Base-by-base conservation (phyloP, 1,139 yeast genomes). In the Lodderomyces metapsilosis region DNA sequence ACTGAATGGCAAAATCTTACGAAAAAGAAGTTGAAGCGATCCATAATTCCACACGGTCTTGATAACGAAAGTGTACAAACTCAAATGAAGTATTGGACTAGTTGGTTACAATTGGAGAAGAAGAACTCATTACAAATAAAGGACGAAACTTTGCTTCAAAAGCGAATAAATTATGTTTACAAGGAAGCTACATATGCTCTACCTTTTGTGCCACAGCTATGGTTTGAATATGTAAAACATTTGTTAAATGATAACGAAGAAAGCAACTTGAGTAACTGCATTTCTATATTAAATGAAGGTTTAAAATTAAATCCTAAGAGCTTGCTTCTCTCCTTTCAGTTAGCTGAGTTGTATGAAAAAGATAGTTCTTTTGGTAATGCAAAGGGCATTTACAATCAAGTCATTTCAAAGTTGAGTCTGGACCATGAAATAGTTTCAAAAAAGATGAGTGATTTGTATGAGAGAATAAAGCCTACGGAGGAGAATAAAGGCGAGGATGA, bases 71-170 rank as follows among this genome's bases (percentile, higher is more conserved):
- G 11, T 44, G 50, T 68, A 27, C 42, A 59, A 32, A 52, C 68
- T 45, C 84, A 80, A 59, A 47, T 78, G 23, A 56, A 64, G 4
- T 62, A 73, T 31, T 89, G 96, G 95, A 64, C 73, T 40, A 66
- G 71, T 27, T 88, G 97, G 96, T 73, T 89, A 30, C 74, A 72
- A 12, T 85, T 94, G 78, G 98, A 92, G 57, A 76, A 74, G 51
- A 67, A 70, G 40, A 91, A 92, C 61, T 83, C 82, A 34, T 61
- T 91, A 49, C 81, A 79, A 36, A 62, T 85, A 17, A 69, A 74
- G 22, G 80, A 77, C 39, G 70, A 62, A 13, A 68, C 71, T 9
- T 57, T 65, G 5, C 62, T 82, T 21, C 68, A 73, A 31, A 71
- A 73, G 39, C 74, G 98, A 53, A 70, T 89, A n/a, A 78, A 76